Evolutionary conservation across 179 eudicot species (phyloP).

Genomic region (Pouteria campechiana): DNA sequence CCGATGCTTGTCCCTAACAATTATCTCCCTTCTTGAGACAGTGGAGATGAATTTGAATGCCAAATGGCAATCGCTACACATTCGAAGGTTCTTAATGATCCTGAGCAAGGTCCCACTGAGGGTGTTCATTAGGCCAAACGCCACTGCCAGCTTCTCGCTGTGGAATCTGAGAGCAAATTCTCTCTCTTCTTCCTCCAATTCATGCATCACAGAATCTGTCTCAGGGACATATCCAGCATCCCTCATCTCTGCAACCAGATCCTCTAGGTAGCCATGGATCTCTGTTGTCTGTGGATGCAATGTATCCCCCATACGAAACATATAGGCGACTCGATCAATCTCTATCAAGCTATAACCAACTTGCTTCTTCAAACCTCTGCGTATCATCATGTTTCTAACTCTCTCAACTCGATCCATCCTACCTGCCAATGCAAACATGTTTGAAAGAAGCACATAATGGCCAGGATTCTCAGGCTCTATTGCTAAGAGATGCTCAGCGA

Average conservation of each 20-base stretch:
- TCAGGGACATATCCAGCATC: slow-evolving; percentile 25
- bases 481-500: slow-evolving; percentile 29
- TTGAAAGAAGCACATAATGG: slow-evolving; percentile 27
- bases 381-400: slow-evolving; percentile 21
- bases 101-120: slow-evolving; percentile 9
- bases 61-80: slow-evolving; percentile 35
- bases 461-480: slow-evolving; percentile 20
- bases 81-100: slow-evolving; percentile 31
- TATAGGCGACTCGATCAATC: slow-evolving; percentile 15
- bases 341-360: slow-evolving; percentile 30
- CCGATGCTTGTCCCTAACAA: slow-evolving; percentile 33
- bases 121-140: slow-evolving; percentile 27
- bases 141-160: slow-evolving; percentile 40
- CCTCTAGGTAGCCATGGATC: slow-evolving; percentile 20
- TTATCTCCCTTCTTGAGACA: slow-evolving; percentile 18
- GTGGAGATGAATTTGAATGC: slow-evolving; percentile 29
- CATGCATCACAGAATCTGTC: slow-evolving; percentile 21
- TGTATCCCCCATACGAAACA: slow-evolving; percentile 30
- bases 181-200: slow-evolving; percentile 33
- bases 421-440: slow-evolving; percentile 25
- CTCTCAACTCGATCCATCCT: slow-evolving; percentile 24
- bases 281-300: slow-evolving; percentile 18
- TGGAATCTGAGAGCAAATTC: slow-evolving; percentile 22
- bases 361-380: slow-evolving; percentile 22
- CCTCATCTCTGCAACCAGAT: slow-evolving; percentile 16